Conservation (phyloP, 768 basidiomycete genomes). For the Podaxis carcinomalis region DNA sequence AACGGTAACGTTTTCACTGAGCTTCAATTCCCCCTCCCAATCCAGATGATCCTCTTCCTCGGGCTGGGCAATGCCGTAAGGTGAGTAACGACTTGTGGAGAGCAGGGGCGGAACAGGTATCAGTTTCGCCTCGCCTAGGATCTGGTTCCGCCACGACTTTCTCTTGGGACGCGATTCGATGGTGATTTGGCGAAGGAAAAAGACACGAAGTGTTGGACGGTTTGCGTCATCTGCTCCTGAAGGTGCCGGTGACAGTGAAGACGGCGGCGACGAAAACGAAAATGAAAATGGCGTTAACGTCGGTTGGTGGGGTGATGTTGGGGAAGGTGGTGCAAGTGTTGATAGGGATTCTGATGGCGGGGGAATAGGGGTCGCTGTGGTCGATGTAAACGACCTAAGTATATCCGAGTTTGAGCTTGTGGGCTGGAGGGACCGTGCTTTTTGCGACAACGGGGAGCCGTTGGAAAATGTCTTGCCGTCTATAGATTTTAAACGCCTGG, state of each 20-base stretch:
- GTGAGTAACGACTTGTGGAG: constrained; percentile 16
- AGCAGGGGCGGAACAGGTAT: constrained; percentile 38
- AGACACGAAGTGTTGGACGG: constrained; percentile 30
- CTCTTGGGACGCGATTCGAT: constrained; percentile 27
- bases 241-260: not conserved
- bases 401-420: not conserved
- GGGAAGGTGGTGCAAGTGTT: not conserved
- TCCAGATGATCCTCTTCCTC: constrained; percentile 46
- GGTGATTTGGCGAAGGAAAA: constrained; percentile 46
- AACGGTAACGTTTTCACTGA: constrained; percentile 31
- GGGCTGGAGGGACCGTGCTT: not conserved
- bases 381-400: not conserved
- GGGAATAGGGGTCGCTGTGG: not conserved
- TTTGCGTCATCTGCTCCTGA: not conserved
- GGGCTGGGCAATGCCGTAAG: constrained; percentile 18
- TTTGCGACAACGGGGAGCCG: not conserved
- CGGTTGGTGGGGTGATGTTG: not conserved
- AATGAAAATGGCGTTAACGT: not conserved
- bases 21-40: constrained; percentile 54
- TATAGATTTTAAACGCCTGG: not conserved
- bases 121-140: constrained; percentile 47
- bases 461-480: not conserved
- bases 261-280: constrained; percentile 24
- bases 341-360: not conserved
- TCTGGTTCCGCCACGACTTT: constrained; percentile 33